These are phyloP conservation scores for Orbilia oligospora DNA, from an alignment of 2,329 filamentous ascomycete species.

Conservation along the genomic window DNA sequence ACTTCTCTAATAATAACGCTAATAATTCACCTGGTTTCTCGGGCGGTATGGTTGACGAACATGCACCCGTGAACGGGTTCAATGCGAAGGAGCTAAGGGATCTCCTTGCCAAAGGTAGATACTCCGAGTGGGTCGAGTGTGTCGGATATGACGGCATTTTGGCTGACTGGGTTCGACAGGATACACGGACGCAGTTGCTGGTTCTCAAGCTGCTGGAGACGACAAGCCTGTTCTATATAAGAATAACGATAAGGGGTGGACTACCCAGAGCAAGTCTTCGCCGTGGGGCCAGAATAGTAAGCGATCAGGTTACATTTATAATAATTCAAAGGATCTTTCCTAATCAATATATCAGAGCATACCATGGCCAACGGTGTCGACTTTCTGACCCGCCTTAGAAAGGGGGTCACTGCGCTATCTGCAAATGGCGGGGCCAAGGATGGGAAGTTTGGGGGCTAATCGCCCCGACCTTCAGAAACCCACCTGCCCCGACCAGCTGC, in stretches of 20 bases:
- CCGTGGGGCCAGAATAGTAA: slow-evolving; percentile 55
- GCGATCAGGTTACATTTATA: not conserved
- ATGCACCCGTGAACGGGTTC: slow-evolving; percentile 53
- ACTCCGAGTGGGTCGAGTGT: not conserved
- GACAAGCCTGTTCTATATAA: slow-evolving; percentile 51
- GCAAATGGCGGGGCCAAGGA: slow-evolving; percentile 52
- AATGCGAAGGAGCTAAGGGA: slow-evolving; percentile 55
- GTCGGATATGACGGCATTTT: not conserved
- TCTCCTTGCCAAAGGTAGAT: slow-evolving; percentile 32
- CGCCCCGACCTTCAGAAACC: not conserved
- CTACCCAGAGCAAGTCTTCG: slow-evolving; percentile 55
- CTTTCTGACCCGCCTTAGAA: slow-evolving; percentile 48
- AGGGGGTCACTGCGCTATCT: slow-evolving; percentile 27
- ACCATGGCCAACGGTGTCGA: slow-evolving; percentile 52
- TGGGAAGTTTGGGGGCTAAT: slow-evolving; percentile 56
- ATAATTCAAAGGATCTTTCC: not conserved
- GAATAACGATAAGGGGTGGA: slow-evolving; percentile 57
- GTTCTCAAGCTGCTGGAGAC: slow-evolving; percentile 39
- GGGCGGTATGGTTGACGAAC: slow-evolving; percentile 44
- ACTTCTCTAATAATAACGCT: slow-evolving; percentile 36
- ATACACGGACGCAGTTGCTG: slow-evolving; percentile 38
- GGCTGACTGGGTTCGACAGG: slow-evolving; percentile 13
- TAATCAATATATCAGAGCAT: slow-evolving; percentile 35
- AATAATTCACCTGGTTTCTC: slow-evolving; percentile 42
- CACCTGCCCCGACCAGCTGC: slow-evolving; percentile 15